These are phyloP conservation scores for Debaryomyces singareniensis DNA, from an alignment of 1,139 yeast species.

Conservation along the genomic window DNA sequence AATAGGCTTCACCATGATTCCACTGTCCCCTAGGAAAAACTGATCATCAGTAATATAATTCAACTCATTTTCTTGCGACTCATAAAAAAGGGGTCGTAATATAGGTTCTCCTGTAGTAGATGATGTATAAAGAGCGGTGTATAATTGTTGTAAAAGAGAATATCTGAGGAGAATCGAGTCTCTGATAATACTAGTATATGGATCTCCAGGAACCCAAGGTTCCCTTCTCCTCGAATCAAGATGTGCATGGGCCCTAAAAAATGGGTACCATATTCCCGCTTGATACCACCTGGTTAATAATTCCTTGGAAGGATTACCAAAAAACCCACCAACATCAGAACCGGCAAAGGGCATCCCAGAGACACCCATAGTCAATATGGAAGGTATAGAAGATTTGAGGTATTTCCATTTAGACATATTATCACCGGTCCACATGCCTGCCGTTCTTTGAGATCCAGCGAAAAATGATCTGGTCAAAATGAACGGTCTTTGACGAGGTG, in stretches of 20 bases:
- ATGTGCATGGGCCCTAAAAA: slow-evolving; percentile 95
- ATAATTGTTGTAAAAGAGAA: slow-evolving; percentile 66
- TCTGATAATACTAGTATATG: slow-evolving; percentile 59
- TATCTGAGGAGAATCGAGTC: slow-evolving; percentile 73
- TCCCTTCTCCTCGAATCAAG: slow-evolving; percentile 88
- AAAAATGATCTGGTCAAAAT: slow-evolving; percentile 81
- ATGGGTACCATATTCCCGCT: slow-evolving; percentile 92
- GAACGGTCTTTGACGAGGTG: slow-evolving; percentile 66
- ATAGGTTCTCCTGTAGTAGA: slow-evolving; percentile 63
- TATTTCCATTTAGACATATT: slow-evolving; percentile 92
- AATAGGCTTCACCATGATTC: slow-evolving; percentile 78
- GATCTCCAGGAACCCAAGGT: slow-evolving; percentile 82
- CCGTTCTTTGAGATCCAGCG: slow-evolving; percentile 86
- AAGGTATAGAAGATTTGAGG: slow-evolving; percentile 73
- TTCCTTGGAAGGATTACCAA: slow-evolving; percentile 81
- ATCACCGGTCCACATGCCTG: slow-evolving; percentile 98
- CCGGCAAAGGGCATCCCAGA: slow-evolving; percentile 93
- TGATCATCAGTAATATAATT: slow-evolving; percentile 70
- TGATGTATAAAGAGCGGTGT: slow-evolving; percentile 72
- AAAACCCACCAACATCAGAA: slow-evolving; percentile 96
- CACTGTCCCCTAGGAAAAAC: slow-evolving; percentile 70
- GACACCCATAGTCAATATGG: slow-evolving; percentile 74
- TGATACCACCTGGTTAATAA: slow-evolving; percentile 91
- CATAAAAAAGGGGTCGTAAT: slow-evolving; percentile 69
- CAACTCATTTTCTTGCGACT: slow-evolving; percentile 44